Evolutionary conservation across 1,139 yeast species (phyloP).

Genomic region (Kazachstania sp.): DNA sequence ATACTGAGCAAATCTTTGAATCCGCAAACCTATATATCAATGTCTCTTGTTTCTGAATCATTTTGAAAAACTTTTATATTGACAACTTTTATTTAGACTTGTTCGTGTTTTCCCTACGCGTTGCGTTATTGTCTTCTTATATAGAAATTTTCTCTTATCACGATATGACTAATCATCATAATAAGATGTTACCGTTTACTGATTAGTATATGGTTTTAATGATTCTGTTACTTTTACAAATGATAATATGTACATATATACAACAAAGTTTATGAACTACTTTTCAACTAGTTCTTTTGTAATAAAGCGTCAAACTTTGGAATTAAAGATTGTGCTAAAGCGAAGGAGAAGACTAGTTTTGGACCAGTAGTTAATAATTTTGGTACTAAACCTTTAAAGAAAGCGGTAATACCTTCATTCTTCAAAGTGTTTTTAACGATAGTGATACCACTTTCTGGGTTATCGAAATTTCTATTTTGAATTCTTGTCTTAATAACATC

Average conservation of each 20-base stretch:
- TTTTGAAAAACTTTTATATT: too few relatives aligned
- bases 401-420: conserved; percentile 82
- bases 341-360: conserved; percentile 91
- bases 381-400: conserved; percentile 96
- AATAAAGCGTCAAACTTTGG: conserved; percentile 82
- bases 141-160: too few relatives aligned
- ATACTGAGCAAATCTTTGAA: conserved; percentile 8
- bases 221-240: too few relatives aligned
- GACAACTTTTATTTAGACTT: too few relatives aligned
- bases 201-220: too few relatives aligned
- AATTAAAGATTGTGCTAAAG: conserved; percentile 90
- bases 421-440: conserved; percentile 88
- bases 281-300: conserved; percentile 18
- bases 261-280: neutral
- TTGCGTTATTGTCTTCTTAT: too few relatives aligned
- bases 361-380: conserved; percentile 97
- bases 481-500: conserved; percentile 98
- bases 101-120: too few relatives aligned
- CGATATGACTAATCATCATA: too few relatives aligned
- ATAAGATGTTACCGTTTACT: too few relatives aligned
- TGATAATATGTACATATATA: neutral
- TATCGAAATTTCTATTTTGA: conserved; percentile 91
- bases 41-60: neutral
- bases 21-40: conserved; percentile 11
- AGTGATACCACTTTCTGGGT: conserved; percentile 88